A percentile compares a stretch with the other conserved stretches of the same genome.
phyloP scores from a whole-genome alignment of 2,329 filamentous ascomycete genomes.

The Arthrinium phaeospermum region DNA sequence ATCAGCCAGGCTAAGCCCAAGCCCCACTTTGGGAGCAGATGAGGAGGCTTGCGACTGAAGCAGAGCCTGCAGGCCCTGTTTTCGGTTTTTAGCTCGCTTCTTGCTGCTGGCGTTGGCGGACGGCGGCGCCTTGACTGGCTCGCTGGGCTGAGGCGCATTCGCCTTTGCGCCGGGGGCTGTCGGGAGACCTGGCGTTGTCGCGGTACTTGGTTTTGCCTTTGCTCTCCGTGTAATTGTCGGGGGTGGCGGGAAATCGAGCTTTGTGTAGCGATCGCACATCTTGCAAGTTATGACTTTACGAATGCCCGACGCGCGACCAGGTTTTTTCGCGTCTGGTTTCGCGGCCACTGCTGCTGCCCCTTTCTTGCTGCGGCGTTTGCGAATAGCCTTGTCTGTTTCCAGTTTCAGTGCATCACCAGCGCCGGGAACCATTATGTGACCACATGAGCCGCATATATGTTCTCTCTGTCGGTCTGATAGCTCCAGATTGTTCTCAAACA shows the following conservation, averaged over 20 bases:
- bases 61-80: slow-evolving; percentile 69
- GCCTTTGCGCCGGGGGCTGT: not conserved
- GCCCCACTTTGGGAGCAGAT: slow-evolving; percentile 42
- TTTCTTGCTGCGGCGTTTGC: slow-evolving; percentile 43
- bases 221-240: slow-evolving; percentile 30
- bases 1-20: slow-evolving; percentile 59
- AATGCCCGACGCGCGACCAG: not conserved
- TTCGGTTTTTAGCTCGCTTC: slow-evolving; percentile 69
- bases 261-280: slow-evolving; percentile 51
- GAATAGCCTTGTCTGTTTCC: slow-evolving; percentile 51
- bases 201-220: not conserved
- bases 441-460: slow-evolving; percentile 64
- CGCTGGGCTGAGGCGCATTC: slow-evolving; percentile 25
- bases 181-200: not conserved
- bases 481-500: slow-evolving; percentile 52
- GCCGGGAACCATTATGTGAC: slow-evolving; percentile 63
- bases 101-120: slow-evolving; percentile 65
- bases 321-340: slow-evolving; percentile 28
- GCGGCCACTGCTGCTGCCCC: slow-evolving; percentile 21
- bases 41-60: slow-evolving; percentile 57
- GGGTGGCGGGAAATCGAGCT: slow-evolving; percentile 47
- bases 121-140: slow-evolving; percentile 37
- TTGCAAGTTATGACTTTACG: slow-evolving; percentile 52
- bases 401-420: slow-evolving; percentile 49
- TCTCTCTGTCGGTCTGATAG: slow-evolving; percentile 57